Evolutionary conservation across 2,329 filamentous ascomycete species (phyloP).

Genomic region (Claviceps quebecensis): DNA sequence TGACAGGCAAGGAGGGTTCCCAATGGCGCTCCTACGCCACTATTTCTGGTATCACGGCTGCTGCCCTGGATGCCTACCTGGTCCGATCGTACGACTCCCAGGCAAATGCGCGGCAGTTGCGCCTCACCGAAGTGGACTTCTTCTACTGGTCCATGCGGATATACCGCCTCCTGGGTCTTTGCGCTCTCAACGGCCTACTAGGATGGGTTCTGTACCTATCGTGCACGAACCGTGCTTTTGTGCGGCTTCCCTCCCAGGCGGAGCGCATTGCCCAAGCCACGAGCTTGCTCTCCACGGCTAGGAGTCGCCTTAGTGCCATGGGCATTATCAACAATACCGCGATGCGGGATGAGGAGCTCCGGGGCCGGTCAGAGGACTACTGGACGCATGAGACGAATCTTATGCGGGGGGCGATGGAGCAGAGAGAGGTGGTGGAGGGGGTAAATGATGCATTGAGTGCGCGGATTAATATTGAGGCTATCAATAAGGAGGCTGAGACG

Average conservation of each 20-base stretch:
- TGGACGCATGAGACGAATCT: conserved; percentile 66
- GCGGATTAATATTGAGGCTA: conserved; percentile 46
- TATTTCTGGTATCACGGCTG: conserved; percentile 43
- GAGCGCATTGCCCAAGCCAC: conserved; percentile 52
- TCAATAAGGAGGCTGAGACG: conserved; percentile 49
- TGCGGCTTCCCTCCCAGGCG: conserved; percentile 42
- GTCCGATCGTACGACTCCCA: conserved; percentile 52
- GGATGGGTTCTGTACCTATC: conserved; percentile 59
- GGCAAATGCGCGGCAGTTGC: conserved; percentile 46
- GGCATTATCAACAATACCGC: conserved; percentile 71
- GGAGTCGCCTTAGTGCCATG: conserved; percentile 56
- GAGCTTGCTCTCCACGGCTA: conserved; percentile 41
- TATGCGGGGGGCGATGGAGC: conserved; percentile 65
- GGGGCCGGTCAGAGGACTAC: conserved; percentile 53
- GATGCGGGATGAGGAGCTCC: conserved; percentile 56
- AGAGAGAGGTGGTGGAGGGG: conserved; percentile 58
- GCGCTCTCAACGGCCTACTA: conserved; percentile 47
- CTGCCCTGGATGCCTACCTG: conserved; percentile 51
- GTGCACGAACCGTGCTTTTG: conserved; percentile 67
- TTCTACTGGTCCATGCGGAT: conserved; percentile 58
- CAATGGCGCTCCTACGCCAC: conserved; percentile 61
- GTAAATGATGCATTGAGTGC: conserved; percentile 53
- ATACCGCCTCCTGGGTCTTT: conserved; percentile 50
- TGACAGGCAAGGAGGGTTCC: conserved; percentile 49
- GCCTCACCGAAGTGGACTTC: conserved; percentile 49